phyloP scores from a whole-genome alignment of 495 filamentous ascomycete species.

The Thermochaetoides thermophila region DNA sequence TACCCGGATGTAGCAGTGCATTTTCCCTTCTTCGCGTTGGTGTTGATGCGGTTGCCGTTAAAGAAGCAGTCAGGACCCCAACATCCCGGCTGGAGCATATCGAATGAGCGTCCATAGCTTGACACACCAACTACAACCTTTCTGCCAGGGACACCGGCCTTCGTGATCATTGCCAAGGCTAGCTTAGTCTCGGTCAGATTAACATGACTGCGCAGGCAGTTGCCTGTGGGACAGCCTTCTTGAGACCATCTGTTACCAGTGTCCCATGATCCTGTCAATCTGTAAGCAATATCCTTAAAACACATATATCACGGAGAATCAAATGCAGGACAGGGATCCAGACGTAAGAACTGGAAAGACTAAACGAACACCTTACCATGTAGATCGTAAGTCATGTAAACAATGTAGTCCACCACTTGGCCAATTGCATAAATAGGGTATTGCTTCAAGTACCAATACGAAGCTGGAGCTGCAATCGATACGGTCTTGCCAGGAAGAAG shows the following conservation, averaged over 20 bases:
- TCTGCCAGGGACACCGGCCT: constrained; percentile 28
- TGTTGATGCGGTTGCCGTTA: constrained; percentile 3
- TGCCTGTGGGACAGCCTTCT: constrained; percentile 21
- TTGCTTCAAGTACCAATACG: constrained; percentile 7
- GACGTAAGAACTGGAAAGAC: too few relatives aligned
- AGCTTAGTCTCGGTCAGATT: background rate
- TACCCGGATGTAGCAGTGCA: constrained; percentile 27
- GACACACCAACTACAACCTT: constrained; percentile 27
- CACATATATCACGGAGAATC: too few relatives aligned
- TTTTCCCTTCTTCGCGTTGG: constrained; percentile 12
- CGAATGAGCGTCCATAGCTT: constrained; percentile 27
- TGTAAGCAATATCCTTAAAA: too few relatives aligned
- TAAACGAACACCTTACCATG: too few relatives aligned
- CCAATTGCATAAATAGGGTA: constrained; percentile 11
- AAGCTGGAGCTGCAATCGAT: constrained; percentile 10
- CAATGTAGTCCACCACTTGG: constrained; percentile 14
- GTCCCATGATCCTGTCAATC: constrained; percentile 12
- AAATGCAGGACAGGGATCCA: too few relatives aligned
- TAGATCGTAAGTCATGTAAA: constrained; percentile 21
- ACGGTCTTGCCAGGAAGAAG: constrained; percentile 13
- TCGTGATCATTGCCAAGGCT: constrained; percentile 20
- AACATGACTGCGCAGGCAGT: constrained; percentile 25
- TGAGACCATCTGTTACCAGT: constrained; percentile 5
- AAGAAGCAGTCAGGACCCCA: constrained; percentile 6
- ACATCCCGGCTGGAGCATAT: constrained; percentile 9